Evolutionary conservation across 805 yeast genomes (phyloP), one percentile per base, ranked within the genome.

Genomic region (Ogataea ganodermae): DNA sequence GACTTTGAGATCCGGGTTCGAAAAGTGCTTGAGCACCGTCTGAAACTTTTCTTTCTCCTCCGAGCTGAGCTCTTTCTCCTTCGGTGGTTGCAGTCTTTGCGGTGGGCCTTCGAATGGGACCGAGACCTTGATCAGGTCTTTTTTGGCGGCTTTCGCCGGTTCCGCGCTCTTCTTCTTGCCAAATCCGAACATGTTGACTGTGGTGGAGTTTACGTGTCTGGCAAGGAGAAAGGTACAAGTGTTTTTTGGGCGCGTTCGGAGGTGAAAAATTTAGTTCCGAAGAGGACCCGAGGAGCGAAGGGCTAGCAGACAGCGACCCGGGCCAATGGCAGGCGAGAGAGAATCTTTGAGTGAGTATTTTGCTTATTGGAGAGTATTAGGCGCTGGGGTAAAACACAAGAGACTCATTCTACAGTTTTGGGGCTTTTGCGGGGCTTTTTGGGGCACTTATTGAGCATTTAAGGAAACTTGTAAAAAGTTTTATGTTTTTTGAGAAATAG

Each of bases 11-110:
- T 69, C 79, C 6, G 79, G 72, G 52, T 77, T 61, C 50, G 74
- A 75, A 64, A 89, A 87, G 66, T 88, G 82, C 38, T 70, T 63
- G 46, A 84, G 70, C 3, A 91, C 86, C n/a, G 66, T 61, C n/a
- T 68, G 53, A 60, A 85, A 91, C 68, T 83, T 84, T 18, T 62
- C 66, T 52, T 73, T 66, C 65, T 94, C 85, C 22, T 76, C 83
- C 2, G 62, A 61, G 1, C 79, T 70, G 33, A 91, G 71, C 23
- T 68, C 45, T 35, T 55, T 60, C 2, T 71, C 73, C 36, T 70
- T 69, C 4, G 85, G 84, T 1, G 86, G 81, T 23, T 67, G 68
- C 42, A 84, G 66, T 24, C 66, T 62, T 0, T 68, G 59, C 8
- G 86, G 80, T 2, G 89, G 81, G 6, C 57, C 61, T 28, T 71